Evolutionary conservation across 116 monocot genomes (phyloP), one percentile per base, ranked within the genome.

Genomic region (Dioscorea cayenensis): DNA sequence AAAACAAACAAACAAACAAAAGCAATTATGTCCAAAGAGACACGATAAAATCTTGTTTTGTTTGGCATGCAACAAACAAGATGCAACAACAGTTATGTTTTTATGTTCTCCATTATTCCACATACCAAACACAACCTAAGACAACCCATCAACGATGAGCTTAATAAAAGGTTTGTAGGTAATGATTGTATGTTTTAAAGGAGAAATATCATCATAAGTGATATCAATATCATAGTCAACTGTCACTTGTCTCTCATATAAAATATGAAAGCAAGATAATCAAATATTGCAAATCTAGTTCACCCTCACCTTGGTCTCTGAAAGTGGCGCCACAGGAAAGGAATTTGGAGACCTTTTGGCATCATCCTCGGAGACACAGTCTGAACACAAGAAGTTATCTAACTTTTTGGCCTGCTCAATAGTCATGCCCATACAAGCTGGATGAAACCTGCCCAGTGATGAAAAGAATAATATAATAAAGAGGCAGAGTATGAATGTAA

Each of bases 391-490:
- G 67, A 91, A 91, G 72, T 85, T 75, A 77, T 91, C 91, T 20
- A 87, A 65, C 64, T 87, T 87, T 72, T 91, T 91, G 72, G 91
- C 91, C 64, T 91, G 80, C 23, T 91, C 91, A 65, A 87, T 91
- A 25, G 74, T 87, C 91, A 91, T 87, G 36, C 71, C 81, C 91
- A 91, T 85, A 63, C 91, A 91, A 49, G 78, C 72, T 60, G 91
- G 91, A 64, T 91, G 91, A 81, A 87, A 91, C 91, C 91, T 91
- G 84, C 64, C 29, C 55, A 19, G 12, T 43, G 7, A 10, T 8
- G 43, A 43, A 14, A 16, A 12, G 5, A 19, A n/a, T 16, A n/a
- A 18, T 16, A 2, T n/a, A 1, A 55, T 18, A 55, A 12, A 55
- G n/a, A 12, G 55, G 55, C 55, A 55, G 14, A 18, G 4, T 18